Evolutionary conservation across 495 filamentous ascomycete genomes (phyloP).

Genomic region (Schizothecium vesticola): DNA sequence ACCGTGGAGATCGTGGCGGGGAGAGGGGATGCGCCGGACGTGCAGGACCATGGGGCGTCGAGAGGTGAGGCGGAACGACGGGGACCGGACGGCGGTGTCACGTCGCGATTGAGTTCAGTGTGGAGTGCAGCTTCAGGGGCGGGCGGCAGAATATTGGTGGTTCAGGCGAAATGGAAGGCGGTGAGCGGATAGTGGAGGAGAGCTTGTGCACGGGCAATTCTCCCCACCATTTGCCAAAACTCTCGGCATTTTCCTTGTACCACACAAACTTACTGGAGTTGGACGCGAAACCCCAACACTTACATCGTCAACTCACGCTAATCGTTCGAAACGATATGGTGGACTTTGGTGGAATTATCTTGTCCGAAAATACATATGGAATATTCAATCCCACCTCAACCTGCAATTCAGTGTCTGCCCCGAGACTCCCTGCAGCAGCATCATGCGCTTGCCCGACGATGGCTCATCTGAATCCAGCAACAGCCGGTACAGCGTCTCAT

Average conservation of each 20-base stretch:
- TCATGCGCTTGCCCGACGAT: background rate
- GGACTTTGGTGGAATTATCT: background rate
- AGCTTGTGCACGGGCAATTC: background rate
- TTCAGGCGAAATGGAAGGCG: background rate
- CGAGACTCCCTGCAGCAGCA: background rate
- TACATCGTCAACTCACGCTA: background rate
- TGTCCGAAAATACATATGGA: background rate
- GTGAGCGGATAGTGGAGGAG: background rate
- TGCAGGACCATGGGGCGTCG: background rate
- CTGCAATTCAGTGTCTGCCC: background rate
- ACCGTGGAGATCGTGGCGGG: background rate
- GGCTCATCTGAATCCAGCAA: background rate
- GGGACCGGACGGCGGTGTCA: background rate
- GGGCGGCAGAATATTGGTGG: background rate
- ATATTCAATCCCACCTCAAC: background rate
- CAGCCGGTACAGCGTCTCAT: too few relatives aligned
- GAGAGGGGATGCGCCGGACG: background rate
- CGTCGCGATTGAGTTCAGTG: background rate
- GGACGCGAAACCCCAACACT: background rate
- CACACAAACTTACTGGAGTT: background rate
- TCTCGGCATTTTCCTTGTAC: background rate
- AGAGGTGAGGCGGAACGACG: background rate
- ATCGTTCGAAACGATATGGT: background rate
- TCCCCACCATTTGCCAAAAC: background rate
- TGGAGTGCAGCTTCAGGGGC: background rate